Base-by-base conservation (phyloP, 106 monocot species). In the Posidonia australis region DNA sequence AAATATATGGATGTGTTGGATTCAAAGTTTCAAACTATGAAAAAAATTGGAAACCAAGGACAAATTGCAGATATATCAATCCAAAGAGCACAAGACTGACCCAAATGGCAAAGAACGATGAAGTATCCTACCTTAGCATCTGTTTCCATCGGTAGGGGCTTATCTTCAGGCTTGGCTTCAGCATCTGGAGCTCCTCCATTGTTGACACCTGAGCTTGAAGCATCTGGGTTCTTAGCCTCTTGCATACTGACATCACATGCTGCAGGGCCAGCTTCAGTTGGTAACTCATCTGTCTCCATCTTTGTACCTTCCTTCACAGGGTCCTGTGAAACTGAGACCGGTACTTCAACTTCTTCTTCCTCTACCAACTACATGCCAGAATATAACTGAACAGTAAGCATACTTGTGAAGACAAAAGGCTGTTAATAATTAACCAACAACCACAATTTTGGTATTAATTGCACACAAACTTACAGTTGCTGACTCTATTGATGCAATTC, bases 301-400 rank as follows among this genome's bases (percentile, higher is more conserved):
- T 82, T 84, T 26, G 76, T 31, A 60, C 67, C 53, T 58, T 85
- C 88, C 65, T 82, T 84, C 25, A 54, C 14, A 24, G 23, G 21
- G 10, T 81, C 87, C 53, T 78, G 72, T 57, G 54, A 53, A 63
- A 65, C 44, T 44, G 83, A 62, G 20, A 90, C 80, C 11, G 90
- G 86, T 59, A 90, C 84, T 21, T 98, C 87, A 45, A 78, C 69
- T 64, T 84, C 90, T 48, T 90, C 96, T 72, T 96, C 96, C 71
- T 87, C 96, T 64, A 90, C 44, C 75, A 98, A 74, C 96, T 98
- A 67, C 13, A 44, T 1, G 10, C 5, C 22, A 67, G 6, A 51
- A 66, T 51, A 26, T 24, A 55, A 5, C 22, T 24, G 25, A 55
- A 55, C 20, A 26, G 25, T 55, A 11, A 24, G 6, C 25, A 24